Evolutionary conservation across 108 stramenopile species (phyloP), one percentile per base, ranked within the genome.

Genomic region (Discostella pseudostelligera): DNA sequence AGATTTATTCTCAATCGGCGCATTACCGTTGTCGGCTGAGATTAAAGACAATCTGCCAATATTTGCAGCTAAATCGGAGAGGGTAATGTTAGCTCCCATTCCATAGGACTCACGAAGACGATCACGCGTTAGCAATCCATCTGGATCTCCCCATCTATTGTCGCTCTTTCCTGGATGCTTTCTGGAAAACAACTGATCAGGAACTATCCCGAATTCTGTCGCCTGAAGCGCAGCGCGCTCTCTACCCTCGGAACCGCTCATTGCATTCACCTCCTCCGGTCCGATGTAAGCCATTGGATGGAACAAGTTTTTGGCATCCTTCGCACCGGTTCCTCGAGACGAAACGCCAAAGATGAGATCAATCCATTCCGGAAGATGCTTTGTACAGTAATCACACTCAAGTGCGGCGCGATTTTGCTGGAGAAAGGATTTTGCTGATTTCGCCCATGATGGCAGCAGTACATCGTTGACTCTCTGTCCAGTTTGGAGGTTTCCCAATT

Each of bases 331-430:
- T 25, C 98, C 98, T 24, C 94, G 83, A 50, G 95, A 95, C 50
- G 81, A 90, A 61, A 61, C 74, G 16, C 99, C 99, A 70, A 99
- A 99, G 28, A 98, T 92, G 44, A 99, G 83, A 63, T 99, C 99
- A 56, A 99, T 97, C 99, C 99, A 99, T 56, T 76, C 51, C 16
- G 97, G 97, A 20, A 99, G 72, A 51, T 83, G 80, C 54, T 55
- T 54, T 1, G 91, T 85, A 37, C 94, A 95, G 56, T 91, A 70
- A 11, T 94, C 88, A 16, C 92, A 97, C 73, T 99, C 99, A 17
- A 99, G 80, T 4, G 99, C 99, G 44, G 81, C 76, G 12, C 91
- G 74, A 80, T 93, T 87, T 56, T 87, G 87, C 42, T 73, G 74
- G 9, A 99, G 63, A 66, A 97, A 99, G 59, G 97, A 92, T 24